Percentiles rank a stretch among this genome's conserved stretches.
Evolutionary conservation across 2,329 filamentous ascomycete genomes (phyloP).

Genomic region (Trichoderma arundinaceum): DNA sequence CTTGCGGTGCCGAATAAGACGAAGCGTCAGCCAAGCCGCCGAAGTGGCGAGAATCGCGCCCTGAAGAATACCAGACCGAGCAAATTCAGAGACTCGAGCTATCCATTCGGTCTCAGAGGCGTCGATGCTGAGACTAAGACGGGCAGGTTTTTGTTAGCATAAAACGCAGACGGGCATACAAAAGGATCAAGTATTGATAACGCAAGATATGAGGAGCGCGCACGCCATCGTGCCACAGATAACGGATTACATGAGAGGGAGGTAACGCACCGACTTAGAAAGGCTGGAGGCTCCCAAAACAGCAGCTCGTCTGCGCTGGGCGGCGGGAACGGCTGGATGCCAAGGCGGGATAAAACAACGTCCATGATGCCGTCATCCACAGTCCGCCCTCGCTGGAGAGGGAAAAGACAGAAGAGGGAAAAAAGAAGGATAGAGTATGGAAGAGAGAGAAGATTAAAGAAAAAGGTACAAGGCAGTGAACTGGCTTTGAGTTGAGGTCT

Average conservation of each 20-base stretch:
- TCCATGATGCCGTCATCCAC: slow-evolving; percentile 38
- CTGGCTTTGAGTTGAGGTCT: background rate
- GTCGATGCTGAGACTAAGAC: slow-evolving; percentile 31
- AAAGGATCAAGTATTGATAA: background rate
- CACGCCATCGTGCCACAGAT: slow-evolving; percentile 8
- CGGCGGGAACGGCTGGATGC: slow-evolving; percentile 42
- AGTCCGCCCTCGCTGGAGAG: slow-evolving; percentile 18
- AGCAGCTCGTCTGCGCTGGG: slow-evolving; percentile 33
- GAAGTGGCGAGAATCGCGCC: slow-evolving; percentile 47
- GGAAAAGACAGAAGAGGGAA: background rate
- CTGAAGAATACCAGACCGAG: slow-evolving; percentile 51
- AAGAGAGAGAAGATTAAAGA: background rate
- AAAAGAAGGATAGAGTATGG: background rate
- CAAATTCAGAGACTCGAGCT: slow-evolving; percentile 45
- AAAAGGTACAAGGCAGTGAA: no score
- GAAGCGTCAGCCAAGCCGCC: slow-evolving; percentile 43
- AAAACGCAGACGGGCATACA: background rate
- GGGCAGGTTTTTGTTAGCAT: slow-evolving; percentile 7
- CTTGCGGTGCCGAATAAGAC: slow-evolving; percentile 44
- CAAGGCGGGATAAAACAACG: slow-evolving; percentile 43
- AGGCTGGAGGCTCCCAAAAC: slow-evolving; percentile 25
- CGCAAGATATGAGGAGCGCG: background rate
- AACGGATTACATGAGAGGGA: background rate
- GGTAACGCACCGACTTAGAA: slow-evolving; percentile 35
- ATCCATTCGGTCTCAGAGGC: slow-evolving; percentile 45